Evolutionary conservation across 306 rosid species (phyloP).

Genomic region (Rubus idaeus): DNA sequence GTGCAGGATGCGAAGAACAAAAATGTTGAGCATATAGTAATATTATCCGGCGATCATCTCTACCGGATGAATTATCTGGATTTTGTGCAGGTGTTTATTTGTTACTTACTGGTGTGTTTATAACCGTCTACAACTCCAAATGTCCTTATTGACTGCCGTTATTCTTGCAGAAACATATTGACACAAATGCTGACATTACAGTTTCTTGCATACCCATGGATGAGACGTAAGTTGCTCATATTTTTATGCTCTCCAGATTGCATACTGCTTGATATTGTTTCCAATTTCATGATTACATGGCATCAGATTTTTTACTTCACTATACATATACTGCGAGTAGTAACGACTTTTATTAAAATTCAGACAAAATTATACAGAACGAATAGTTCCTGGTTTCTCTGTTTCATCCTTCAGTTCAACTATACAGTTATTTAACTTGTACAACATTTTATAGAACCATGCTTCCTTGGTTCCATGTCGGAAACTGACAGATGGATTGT

Average conservation of each 20-base stretch:
- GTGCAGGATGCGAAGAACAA: slow-evolving; percentile 84
- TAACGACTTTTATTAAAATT: no score
- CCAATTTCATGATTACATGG: not conserved
- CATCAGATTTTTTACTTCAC: not conserved
- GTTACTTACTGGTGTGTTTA: not conserved
- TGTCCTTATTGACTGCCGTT: slow-evolving; percentile 16
- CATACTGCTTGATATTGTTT: not conserved
- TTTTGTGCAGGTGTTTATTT: slow-evolving; percentile 63
- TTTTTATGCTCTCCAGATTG: not conserved
- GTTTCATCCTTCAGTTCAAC: not conserved
- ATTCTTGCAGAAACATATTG: slow-evolving; percentile 70
- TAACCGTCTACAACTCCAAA: not conserved
- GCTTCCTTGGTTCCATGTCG: not conserved
- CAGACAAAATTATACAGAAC: not conserved
- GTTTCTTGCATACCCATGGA: slow-evolving; percentile 95
- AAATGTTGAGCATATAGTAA: slow-evolving; percentile 80
- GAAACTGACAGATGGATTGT: not conserved
- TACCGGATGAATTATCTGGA: slow-evolving; percentile 89
- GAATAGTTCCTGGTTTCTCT: not conserved
- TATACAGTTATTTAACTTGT: not conserved
- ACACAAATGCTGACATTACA: slow-evolving; percentile 90
- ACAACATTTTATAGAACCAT: not conserved
- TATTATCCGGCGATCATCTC: slow-evolving; percentile 93
- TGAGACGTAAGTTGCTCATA: slow-evolving; percentile 48
- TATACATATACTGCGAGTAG: not conserved